A percentile compares a stretch with the other conserved stretches of the same genome.
phyloP scores from a whole-genome alignment of 306 rosid genomes.

The Prunus mongolica region DNA sequence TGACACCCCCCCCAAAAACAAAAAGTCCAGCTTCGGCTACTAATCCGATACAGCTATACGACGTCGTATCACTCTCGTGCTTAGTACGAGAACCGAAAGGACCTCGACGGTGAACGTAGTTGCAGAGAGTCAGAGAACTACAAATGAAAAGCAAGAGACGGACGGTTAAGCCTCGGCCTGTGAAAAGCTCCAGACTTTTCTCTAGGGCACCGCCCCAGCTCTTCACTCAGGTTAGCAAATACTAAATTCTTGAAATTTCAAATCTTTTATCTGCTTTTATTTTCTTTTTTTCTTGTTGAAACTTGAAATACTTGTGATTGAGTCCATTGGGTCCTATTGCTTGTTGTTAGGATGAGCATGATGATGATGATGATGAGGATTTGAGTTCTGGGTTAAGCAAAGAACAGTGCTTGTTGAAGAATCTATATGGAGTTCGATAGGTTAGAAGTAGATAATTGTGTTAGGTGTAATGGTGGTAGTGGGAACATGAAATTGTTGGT shows the following conservation, averaged over 20 bases:
- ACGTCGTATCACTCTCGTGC: neutral
- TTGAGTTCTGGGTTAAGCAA: neutral
- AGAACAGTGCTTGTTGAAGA: neutral
- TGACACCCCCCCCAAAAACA: neutral
- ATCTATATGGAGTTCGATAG: constrained; percentile 10
- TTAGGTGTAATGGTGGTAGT: constrained; percentile 38
- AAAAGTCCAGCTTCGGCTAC: too few relatives aligned
- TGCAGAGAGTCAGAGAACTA: neutral
- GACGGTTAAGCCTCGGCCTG: neutral
- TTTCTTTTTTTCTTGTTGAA: neutral
- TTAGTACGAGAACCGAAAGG: neutral
- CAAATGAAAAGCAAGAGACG: neutral
- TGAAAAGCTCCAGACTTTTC: neutral
- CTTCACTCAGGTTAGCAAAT: constrained; percentile 16
- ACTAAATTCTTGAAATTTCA: neutral
- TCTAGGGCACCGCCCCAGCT: constrained; percentile 6
- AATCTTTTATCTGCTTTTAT: neutral
- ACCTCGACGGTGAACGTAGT: neutral
- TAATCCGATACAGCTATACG: neutral
- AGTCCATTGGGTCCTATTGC: neutral
- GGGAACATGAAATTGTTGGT: constrained; percentile 30
- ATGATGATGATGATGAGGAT: neutral
- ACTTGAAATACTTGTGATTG: neutral
- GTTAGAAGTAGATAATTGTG: constrained; percentile 25
- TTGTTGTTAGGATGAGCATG: neutral